These are phyloP conservation scores for Mortierella sp. DNA, from an alignment of 371 early-diverging fungal genomes.

Conservation along the genomic window DNA sequence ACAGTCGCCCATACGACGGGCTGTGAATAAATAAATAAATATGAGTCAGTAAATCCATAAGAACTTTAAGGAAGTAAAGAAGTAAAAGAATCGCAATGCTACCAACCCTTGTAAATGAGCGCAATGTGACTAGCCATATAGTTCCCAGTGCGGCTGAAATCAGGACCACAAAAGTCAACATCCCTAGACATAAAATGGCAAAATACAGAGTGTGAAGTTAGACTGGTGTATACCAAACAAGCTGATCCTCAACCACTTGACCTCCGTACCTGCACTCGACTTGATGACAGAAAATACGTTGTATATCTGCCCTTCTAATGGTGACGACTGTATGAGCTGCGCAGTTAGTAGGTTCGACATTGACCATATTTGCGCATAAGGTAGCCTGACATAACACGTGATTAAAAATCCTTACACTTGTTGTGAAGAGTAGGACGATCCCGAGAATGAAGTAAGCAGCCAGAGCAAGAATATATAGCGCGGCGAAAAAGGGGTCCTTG, in stretches of 20 bases:
- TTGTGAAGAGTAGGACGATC: slow-evolving; percentile 63
- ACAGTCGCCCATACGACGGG: slow-evolving; percentile 76
- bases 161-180: slow-evolving; percentile 62
- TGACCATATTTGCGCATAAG: neutral
- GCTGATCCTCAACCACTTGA: neutral
- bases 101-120: slow-evolving; percentile 67
- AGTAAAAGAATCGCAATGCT: neutral
- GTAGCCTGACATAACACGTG: neutral
- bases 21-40: slow-evolving; percentile 39
- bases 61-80: neutral
- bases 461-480: slow-evolving; percentile 60
- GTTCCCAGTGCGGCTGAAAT: slow-evolving; percentile 63
- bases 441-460: slow-evolving; percentile 61
- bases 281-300: slow-evolving; percentile 67
- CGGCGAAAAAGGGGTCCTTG: slow-evolving; percentile 69
- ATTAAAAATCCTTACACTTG: slow-evolving; percentile 60
- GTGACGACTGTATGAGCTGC: slow-evolving; percentile 29
- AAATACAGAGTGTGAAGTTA: neutral
- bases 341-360: slow-evolving; percentile 1
- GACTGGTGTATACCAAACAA: neutral
- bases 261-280: slow-evolving; percentile 66
- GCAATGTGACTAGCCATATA: slow-evolving; percentile 66
- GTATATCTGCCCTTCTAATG: slow-evolving; percentile 49
- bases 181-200: slow-evolving; percentile 49
- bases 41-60: neutral